Percentiles rank a stretch among this genome's conserved stretches.
Conservation (phyloP, 78 protist genomes). For the Dictyostelium firmibasis region DNA sequence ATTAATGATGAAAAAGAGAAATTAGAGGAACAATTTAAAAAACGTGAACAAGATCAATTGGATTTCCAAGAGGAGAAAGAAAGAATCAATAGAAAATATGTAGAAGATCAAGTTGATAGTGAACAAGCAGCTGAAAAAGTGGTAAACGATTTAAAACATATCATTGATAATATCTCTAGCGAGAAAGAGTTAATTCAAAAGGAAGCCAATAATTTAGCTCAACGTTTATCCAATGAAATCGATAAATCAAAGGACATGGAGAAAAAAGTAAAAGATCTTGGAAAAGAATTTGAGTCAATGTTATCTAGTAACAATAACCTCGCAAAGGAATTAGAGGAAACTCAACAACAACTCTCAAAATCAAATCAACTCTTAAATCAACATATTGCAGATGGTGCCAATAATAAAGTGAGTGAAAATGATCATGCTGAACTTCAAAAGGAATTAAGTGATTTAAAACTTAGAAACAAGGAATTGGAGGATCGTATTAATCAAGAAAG, state of each 20-base stretch:
- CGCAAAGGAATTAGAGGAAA: conserved; percentile 19
- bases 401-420: not conserved
- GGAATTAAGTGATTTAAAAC: not conserved
- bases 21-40: not conserved
- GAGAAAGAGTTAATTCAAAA: conserved; percentile 12
- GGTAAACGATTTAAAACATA: conserved; percentile 7
- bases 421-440: not conserved
- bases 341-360: not conserved
- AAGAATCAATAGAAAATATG: not conserved
- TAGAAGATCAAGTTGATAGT: conserved; percentile 10
- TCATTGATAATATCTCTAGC: not conserved
- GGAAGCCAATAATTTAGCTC: conserved; percentile 35
- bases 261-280: conserved; percentile 6
- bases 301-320: conserved; percentile 22
- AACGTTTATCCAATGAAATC: conserved; percentile 24
- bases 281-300: conserved; percentile 36
- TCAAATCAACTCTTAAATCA: not conserved
- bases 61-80: conserved; percentile 19
- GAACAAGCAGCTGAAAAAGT: conserved; percentile 36
- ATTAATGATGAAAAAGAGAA: not conserved
- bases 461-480: not conserved
- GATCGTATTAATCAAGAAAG: conserved; percentile 17
- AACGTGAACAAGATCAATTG: not conserved
- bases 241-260: conserved; percentile 48
- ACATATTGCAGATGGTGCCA: conserved; percentile 39